phyloP scores from a whole-genome alignment of 179 eudicot species.

The Silene coronaria region DNA sequence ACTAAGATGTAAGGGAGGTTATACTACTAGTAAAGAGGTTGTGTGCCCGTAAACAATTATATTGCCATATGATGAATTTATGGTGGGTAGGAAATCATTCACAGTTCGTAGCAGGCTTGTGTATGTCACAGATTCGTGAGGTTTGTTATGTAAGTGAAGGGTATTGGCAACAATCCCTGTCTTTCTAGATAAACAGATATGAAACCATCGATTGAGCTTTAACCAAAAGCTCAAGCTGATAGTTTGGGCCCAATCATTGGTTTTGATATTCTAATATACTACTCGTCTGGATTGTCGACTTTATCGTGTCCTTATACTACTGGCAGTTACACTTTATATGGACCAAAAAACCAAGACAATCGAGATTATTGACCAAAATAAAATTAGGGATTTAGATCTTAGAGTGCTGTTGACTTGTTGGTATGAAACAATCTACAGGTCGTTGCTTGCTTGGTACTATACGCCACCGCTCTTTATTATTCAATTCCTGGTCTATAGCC shows the following conservation, averaged over 20 bases:
- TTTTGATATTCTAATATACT: no score
- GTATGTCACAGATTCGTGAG: no score
- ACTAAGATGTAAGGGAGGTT: neutral
- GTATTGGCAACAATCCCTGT: no score
- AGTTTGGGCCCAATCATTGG: no score
- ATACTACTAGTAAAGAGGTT: neutral
- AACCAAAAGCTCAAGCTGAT: no score
- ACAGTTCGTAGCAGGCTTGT: no score
- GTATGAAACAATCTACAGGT: neutral
- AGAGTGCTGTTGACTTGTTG: neutral
- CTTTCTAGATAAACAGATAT: no score
- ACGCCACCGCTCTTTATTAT: constrained; percentile 19
- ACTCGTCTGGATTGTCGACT: neutral
- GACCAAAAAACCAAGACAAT: neutral
- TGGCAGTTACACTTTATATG: neutral
- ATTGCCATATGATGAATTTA: neutral
- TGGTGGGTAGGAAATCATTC: neutral
- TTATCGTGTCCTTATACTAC: neutral
- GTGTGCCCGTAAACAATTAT: neutral
- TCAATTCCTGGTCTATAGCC: constrained; percentile 23
- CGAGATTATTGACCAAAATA: neutral
- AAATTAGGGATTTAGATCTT: neutral
- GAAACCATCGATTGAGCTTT: no score
- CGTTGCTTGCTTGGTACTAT: constrained; percentile 16
- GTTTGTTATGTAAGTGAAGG: no score